Evolutionary conservation across 371 early-diverging fungal species (phyloP).

Genomic region (Dinochytrium kinnereticum): DNA sequence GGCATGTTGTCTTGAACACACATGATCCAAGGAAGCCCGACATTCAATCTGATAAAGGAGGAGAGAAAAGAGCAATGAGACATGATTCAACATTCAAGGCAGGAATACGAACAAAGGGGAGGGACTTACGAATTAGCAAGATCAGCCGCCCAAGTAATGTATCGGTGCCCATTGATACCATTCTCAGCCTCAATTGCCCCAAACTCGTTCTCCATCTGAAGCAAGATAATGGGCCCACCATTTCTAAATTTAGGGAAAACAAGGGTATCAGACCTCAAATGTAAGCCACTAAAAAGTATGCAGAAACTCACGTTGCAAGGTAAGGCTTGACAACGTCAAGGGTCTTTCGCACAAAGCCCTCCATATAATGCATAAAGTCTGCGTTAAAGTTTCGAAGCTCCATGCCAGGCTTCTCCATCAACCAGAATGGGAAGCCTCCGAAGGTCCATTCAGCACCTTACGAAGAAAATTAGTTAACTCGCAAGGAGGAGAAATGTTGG

Average conservation of each 20-base stretch:
- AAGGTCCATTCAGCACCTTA: constrained; percentile 56
- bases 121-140: constrained; percentile 41
- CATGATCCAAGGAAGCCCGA: constrained; percentile 61
- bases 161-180: constrained; percentile 49
- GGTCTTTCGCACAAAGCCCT: constrained; percentile 44
- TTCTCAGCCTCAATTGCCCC: constrained; percentile 43
- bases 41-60: constrained; percentile 26
- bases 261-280: neutral
- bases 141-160: constrained; percentile 57
- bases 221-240: constrained; percentile 58
- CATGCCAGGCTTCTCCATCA: constrained; percentile 41
- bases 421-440: constrained; percentile 63
- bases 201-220: constrained; percentile 66
- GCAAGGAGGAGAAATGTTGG: neutral
- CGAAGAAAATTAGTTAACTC: neutral
- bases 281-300: constrained; percentile 8
- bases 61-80: too few species aligned
- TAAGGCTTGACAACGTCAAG: constrained; percentile 43
- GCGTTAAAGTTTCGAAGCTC: constrained; percentile 51
- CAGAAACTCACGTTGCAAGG: constrained; percentile 32
- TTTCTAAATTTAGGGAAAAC: constrained; percentile 29
- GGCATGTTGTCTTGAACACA: constrained; percentile 51
- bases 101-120: neutral
- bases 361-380: constrained; percentile 55
- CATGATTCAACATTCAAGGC: neutral